A percentile compares a stretch with the other conserved stretches of the same genome.
Evolutionary conservation across 495 filamentous ascomycete genomes (phyloP).

Genomic region (Hypoxylon subgilvum): DNA sequence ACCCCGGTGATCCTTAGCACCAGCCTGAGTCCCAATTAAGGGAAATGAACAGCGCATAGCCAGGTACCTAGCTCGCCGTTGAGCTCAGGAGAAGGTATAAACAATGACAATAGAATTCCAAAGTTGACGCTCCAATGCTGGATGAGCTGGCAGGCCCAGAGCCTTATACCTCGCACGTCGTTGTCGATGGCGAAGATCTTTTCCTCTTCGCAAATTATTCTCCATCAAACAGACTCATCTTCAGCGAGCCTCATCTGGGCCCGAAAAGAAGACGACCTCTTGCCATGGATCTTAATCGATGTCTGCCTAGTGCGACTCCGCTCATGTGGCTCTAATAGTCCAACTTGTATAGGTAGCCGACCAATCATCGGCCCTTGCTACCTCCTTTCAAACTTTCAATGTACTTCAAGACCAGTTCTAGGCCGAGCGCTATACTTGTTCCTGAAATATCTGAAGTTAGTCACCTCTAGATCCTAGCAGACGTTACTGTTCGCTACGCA

Average conservation of each 20-base stretch:
- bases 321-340: constrained; percentile 4
- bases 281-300: constrained; percentile 23
- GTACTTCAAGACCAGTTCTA: constrained; percentile 5
- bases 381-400: background rate
- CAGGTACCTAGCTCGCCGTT: background rate
- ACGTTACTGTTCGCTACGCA: background rate
- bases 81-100: background rate
- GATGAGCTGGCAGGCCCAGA: background rate
- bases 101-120: background rate
- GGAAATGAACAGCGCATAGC: background rate
- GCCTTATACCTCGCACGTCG: constrained; percentile 23
- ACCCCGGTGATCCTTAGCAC: background rate
- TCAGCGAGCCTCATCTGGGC: constrained; percentile 25
- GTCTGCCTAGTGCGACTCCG: constrained; percentile 8
- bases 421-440: constrained; percentile 32
- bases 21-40: background rate
- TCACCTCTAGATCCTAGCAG: constrained; percentile 16
- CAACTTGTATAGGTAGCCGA: background rate
- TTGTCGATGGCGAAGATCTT: constrained; percentile 29
- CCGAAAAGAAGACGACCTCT: constrained; percentile 8
- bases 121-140: background rate
- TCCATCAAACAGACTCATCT: constrained; percentile 32
- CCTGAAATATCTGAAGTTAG: constrained; percentile 20
- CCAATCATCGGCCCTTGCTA: constrained; percentile 15
- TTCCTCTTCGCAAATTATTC: constrained; percentile 22